phyloP scores from a whole-genome alignment of 176 grass and related monocot genomes.

The Avena insularis region DNA sequence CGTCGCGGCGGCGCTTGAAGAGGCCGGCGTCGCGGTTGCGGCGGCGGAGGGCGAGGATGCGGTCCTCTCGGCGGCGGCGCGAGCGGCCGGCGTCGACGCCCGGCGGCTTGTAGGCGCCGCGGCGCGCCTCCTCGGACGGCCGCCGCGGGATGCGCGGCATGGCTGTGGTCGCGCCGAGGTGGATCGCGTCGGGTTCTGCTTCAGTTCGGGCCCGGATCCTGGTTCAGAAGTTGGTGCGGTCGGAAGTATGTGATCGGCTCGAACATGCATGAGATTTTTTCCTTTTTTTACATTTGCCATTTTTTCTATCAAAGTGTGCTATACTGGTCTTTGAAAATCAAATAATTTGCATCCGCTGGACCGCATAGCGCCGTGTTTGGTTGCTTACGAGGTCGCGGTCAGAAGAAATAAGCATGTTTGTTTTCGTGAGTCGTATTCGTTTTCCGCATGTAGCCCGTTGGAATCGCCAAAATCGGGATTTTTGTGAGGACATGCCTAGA shows the following conservation, averaged over 20 bases:
- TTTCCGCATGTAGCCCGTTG: no score
- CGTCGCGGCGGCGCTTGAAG: constrained; percentile 75
- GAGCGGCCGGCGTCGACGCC: constrained; percentile 50
- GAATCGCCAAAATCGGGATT: no score
- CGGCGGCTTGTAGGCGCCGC: constrained; percentile 69
- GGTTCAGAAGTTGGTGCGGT: not conserved
- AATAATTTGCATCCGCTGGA: no score
- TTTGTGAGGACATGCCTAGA: no score
- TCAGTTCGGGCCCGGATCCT: not conserved
- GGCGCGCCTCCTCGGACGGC: constrained; percentile 48
- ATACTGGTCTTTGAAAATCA: no score
- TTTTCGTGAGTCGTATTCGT: no score
- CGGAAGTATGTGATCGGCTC: not conserved
- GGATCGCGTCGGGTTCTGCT: not conserved
- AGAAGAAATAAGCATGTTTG: no score
- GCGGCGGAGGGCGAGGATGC: constrained; percentile 67
- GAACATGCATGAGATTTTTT: no score
- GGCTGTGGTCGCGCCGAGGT: constrained; percentile 1
- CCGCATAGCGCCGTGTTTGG: no score
- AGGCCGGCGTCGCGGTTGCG: constrained; percentile 64
- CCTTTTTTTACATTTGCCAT: no score
- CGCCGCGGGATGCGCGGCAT: constrained; percentile 43
- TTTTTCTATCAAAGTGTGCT: no score
- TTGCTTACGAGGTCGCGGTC: no score
- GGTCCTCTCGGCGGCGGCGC: constrained; percentile 67